Base-by-base conservation (phyloP, 2,329 filamentous ascomycete species). In the Xylaria sp. region DNA sequence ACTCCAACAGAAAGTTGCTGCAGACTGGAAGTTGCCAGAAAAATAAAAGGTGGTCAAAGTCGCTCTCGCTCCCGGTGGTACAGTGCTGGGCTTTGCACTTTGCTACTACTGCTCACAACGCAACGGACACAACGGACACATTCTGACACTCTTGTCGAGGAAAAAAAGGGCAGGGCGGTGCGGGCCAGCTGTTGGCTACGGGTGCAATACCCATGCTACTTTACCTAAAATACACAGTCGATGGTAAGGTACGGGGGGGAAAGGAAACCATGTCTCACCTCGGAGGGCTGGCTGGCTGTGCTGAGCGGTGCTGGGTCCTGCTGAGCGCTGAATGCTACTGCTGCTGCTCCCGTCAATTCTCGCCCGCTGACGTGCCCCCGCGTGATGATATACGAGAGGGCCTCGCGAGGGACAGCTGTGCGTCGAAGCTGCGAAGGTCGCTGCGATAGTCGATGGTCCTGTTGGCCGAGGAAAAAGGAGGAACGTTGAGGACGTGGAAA, bases 141-240 rank as follows among this genome's bases (percentile, higher is more conserved):
- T 55, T 62, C 65, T 71, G 68, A 67, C 70, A 70, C 63, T 67
- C 58, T 51, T 61, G 55, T 58, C 45, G 61, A 45, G 62, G 60
- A 55, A 67, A 65, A 71, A 73, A 71, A 66, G 70, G 66, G 70
- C 71, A 76, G 74, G 75, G 75, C 75, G 73, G 75, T 76, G 75
- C 75, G 75, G 75, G 73, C 75, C 74, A 77, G 70, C 73, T 70
- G 75, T 70, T 77, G 73, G 74, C 67, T 71, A 72, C 71, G 67
- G 71, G 73, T 73, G 72, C 71, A 32, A 69, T 67, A 67, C 70
- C 74, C 73, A 75, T 75, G 73, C 71, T 72, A 73, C 73, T 58
- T 60, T 69, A 67, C 72, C 65, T 63, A 72, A 70, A 71, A 71
- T 70, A 71, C 68, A 70, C 66, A 53, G 65, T 60, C 56, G 68